Conservation (phyloP, 2,329 filamentous ascomycete species). For the Arthrobotrys musiformis region DNA sequence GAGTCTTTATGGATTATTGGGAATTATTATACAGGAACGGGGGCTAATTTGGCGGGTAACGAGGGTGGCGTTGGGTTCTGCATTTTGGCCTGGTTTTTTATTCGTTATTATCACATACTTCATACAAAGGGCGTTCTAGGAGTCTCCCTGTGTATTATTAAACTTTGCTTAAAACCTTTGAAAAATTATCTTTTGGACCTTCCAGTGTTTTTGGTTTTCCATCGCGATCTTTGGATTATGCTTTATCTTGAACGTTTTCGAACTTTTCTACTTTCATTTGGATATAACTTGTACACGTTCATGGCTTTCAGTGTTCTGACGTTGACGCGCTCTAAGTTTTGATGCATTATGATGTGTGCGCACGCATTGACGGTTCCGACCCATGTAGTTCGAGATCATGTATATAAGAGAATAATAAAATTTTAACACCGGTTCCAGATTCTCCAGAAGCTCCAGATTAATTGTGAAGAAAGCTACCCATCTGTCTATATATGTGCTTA, state of each 20-base stretch:
- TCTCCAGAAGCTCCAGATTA: too few species aligned
- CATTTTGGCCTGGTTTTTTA: slow-evolving; percentile 10
- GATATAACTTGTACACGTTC: too few species aligned
- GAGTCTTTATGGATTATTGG: slow-evolving; percentile 33
- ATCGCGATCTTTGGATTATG: not conserved
- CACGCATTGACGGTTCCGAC: not conserved
- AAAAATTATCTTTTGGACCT: not conserved
- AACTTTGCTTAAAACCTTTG: slow-evolving; percentile 5
- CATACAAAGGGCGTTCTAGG: slow-evolving; percentile 34
- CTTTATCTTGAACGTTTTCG: too few species aligned
- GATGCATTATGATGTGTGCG: not conserved
- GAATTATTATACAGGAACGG: not conserved
- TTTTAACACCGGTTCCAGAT: not conserved
- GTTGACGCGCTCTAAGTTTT: not conserved
- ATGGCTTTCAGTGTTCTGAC: not conserved
- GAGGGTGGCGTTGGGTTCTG: slow-evolving; percentile 10
- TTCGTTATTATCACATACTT: not conserved
- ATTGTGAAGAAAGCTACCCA: too few species aligned
- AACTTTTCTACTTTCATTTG: too few species aligned
- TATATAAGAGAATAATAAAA: not conserved
- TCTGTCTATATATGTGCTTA: too few species aligned
- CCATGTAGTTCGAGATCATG: not conserved
- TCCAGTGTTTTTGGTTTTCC: not conserved
- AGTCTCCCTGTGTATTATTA: slow-evolving; percentile 49
- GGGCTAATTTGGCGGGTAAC: slow-evolving; percentile 1